Evolutionary conservation across 768 basidiomycete genomes (phyloP).

Genomic region (Rhizopogon vinicolor): DNA sequence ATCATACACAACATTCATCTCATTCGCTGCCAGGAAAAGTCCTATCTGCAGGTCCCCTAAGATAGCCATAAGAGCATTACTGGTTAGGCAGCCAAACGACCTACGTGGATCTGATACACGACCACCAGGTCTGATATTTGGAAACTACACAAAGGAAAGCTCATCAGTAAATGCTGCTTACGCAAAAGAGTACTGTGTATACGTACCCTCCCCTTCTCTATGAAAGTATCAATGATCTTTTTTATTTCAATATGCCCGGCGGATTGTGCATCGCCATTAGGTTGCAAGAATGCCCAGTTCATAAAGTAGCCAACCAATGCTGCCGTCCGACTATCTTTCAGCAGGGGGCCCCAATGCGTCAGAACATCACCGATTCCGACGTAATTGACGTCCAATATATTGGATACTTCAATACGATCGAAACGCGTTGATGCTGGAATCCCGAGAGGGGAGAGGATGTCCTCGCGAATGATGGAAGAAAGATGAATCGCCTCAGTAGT

Average conservation of each 20-base stretch:
- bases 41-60: constrained; percentile 1
- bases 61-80: not conserved
- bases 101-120: not conserved
- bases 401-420: constrained; percentile 46
- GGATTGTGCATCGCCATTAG: constrained; percentile 2
- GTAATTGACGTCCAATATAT: constrained; percentile 40
- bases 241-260: constrained; percentile 1
- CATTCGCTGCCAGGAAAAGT: constrained; percentile 6
- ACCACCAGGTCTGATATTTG: not conserved
- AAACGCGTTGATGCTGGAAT: constrained; percentile 27
- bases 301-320: constrained; percentile 40
- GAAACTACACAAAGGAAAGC: not conserved
- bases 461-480: constrained; percentile 29
- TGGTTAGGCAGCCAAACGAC: not conserved
- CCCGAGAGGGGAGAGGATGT: constrained; percentile 9
- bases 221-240: constrained; percentile 9
- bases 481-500: constrained; percentile 37
- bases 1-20: no score
- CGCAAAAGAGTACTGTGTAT: not conserved
- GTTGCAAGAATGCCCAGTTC: constrained; percentile 35
- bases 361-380: constrained; percentile 32
- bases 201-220: constrained; percentile 12
- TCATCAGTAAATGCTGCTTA: not conserved
- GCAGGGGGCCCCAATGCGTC: constrained; percentile 32
- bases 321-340: constrained; percentile 25